Evolutionary conservation across 2,329 filamentous ascomycete species (phyloP).

Genomic region (Cercospora beticola): DNA sequence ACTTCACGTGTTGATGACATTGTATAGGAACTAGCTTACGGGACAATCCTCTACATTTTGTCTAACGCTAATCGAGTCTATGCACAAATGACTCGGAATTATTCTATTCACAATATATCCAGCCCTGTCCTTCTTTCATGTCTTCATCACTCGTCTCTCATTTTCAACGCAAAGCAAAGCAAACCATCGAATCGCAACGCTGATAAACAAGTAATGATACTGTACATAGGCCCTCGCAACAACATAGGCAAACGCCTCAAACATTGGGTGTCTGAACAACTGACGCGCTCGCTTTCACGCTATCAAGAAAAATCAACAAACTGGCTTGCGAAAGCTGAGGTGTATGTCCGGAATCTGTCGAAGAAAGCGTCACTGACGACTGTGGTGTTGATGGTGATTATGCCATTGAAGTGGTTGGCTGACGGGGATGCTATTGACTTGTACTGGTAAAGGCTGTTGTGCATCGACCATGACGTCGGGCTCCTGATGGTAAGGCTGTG

Average conservation of each 20-base stretch:
- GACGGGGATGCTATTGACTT: too few species aligned
- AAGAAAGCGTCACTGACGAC: background rate
- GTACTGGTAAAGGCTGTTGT: slow-evolving; percentile 12
- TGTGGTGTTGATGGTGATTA: background rate
- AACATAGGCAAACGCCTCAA: background rate
- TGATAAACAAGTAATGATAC: slow-evolving; percentile 2
- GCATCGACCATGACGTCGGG: slow-evolving; percentile 8
- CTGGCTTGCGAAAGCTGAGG: background rate
- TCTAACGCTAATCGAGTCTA: background rate
- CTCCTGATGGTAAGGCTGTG: slow-evolving; percentile 11
- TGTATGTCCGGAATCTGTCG: background rate
- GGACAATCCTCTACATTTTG: background rate
- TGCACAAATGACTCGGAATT: background rate
- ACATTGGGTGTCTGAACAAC: background rate
- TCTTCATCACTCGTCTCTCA: slow-evolving; percentile 25
- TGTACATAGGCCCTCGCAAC: slow-evolving; percentile 13
- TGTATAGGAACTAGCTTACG: background rate
- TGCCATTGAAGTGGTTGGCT: slow-evolving; percentile 4
- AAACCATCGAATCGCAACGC: background rate
- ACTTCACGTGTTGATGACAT: background rate
- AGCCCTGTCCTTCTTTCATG: slow-evolving; percentile 13
- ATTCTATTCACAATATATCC: background rate
- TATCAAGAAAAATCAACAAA: slow-evolving; percentile 6
- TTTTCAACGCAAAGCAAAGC: slow-evolving; percentile 9
- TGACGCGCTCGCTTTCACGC: slow-evolving; percentile 21